phyloP scores from a whole-genome alignment of 352 stramenopile genomes.

The Pythium biforme region DNA sequence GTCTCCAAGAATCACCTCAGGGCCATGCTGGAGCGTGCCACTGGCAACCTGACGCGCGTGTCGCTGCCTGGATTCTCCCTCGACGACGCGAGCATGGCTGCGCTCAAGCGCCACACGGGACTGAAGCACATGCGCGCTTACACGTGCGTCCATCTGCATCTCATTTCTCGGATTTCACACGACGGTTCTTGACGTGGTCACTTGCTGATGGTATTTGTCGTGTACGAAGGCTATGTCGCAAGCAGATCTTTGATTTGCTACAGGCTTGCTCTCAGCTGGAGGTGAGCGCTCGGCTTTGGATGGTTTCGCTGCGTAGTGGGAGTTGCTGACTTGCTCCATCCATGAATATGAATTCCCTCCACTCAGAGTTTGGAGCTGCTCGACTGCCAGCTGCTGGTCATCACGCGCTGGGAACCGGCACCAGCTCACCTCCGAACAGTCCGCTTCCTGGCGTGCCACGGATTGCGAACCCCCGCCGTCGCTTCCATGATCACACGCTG shows the following conservation, averaged over 20 bases:
- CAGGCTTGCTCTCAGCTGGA: background rate
- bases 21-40: conserved; percentile 38
- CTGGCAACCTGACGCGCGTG: conserved; percentile 34
- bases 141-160: conserved; percentile 36
- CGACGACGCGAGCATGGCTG: conserved; percentile 40
- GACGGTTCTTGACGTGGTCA: background rate
- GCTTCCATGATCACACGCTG: conserved; percentile 40
- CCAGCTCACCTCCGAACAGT: conserved; percentile 34
- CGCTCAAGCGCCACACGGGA: conserved; percentile 34
- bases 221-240: conserved; percentile 12
- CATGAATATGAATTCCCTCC: too few species aligned
- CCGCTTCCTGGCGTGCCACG: conserved; percentile 51
- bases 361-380: conserved; percentile 62
- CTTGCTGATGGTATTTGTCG: background rate
- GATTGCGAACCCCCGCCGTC: conserved; percentile 42
- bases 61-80: conserved; percentile 45
- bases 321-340: conserved; percentile 10
- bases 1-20: conserved; percentile 38
- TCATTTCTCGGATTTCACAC: background rate
- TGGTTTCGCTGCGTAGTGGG: background rate
- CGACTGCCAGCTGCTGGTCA: conserved; percentile 47
- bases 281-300: background rate
- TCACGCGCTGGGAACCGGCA: conserved; percentile 41
- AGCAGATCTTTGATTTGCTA: conserved; percentile 17
- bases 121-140: conserved; percentile 51